Percentiles rank a stretch among this genome's conserved stretches.
phyloP scores from a whole-genome alignment of 139 green algal species.

The Micractinium conductrix region DNA sequence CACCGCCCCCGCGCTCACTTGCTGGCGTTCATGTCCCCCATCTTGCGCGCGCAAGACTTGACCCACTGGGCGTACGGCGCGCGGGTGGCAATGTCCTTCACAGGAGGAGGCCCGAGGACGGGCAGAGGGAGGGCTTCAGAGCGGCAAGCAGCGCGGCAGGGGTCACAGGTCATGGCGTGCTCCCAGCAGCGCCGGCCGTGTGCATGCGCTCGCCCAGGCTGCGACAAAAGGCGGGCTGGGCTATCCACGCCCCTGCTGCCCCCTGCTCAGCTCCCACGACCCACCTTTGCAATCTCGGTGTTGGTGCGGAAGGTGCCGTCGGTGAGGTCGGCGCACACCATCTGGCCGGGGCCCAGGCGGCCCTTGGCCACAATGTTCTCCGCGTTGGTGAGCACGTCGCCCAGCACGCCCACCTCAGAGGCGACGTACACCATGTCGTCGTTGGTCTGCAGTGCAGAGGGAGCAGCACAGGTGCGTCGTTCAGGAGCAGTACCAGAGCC shows the following conservation, averaged over 20 bases:
- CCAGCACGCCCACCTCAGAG: conserved; percentile 95
- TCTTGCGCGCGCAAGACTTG: conserved; percentile 46
- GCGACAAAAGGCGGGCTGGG: too few relatives aligned
- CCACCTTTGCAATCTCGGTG: conserved; percentile 81
- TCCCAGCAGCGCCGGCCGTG: too few relatives aligned
- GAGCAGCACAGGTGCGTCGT: too few relatives aligned
- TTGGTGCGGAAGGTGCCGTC: conserved; percentile 89
- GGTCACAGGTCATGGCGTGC: too few relatives aligned
- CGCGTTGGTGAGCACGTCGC: conserved; percentile 89
- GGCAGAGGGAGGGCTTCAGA: too few relatives aligned
- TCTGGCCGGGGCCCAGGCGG: conserved; percentile 96
- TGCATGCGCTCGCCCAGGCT: too few relatives aligned
- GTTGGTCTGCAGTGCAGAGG: conserved; percentile 59
- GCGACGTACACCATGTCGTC: conserved; percentile 98
- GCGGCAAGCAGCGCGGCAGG: too few relatives aligned
- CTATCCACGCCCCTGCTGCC: too few relatives aligned
- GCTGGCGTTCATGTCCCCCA: conserved; percentile 63
- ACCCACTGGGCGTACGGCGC: conserved; percentile 93
- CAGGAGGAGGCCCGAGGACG: too few relatives aligned
- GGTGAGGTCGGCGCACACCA: conserved; percentile 91
- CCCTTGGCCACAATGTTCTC: conserved; percentile 91
- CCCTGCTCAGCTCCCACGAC: too few relatives aligned
- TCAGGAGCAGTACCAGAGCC: too few relatives aligned
- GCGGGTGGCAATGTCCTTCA: conserved; percentile 71
- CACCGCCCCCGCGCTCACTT: not conserved